A percentile compares a stretch with the other conserved stretches of the same genome.
These are phyloP conservation scores for Aspergillus asperescens DNA, from an alignment of 495 filamentous ascomycete species.

Conservation along the genomic window DNA sequence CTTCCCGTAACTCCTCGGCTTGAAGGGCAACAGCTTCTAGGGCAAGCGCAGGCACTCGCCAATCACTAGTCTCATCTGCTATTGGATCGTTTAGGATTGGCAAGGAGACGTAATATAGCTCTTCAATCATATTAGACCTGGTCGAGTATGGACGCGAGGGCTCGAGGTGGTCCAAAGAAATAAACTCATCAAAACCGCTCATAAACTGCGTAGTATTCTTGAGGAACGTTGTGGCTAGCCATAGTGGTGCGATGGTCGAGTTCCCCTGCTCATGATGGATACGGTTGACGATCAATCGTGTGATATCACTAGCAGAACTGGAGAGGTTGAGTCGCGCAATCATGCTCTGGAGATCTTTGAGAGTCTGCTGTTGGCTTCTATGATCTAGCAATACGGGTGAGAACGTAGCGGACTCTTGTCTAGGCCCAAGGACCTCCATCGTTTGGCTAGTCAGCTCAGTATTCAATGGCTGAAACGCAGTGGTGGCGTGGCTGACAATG, in stretches of 20 bases:
- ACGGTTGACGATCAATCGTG: slow-evolving; percentile 54
- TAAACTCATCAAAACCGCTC: slow-evolving; percentile 59
- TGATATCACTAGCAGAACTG: slow-evolving; percentile 40
- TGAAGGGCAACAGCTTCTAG: slow-evolving; percentile 70
- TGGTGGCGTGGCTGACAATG: slow-evolving; percentile 29
- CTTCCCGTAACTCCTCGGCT: slow-evolving; percentile 56
- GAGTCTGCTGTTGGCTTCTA: slow-evolving; percentile 58
- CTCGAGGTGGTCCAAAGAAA: slow-evolving; percentile 44
- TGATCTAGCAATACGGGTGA: slow-evolving; percentile 58
- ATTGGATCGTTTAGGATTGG: slow-evolving; percentile 50
- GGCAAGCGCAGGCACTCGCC: slow-evolving; percentile 64
- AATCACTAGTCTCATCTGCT: slow-evolving; percentile 54
- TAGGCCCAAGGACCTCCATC: slow-evolving; percentile 22
- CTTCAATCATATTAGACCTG: slow-evolving; percentile 58
- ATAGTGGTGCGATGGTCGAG: slow-evolving; percentile 64
- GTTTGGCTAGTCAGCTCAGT: slow-evolving; percentile 18
- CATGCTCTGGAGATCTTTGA: slow-evolving; percentile 46
- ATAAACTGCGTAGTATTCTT: slow-evolving; percentile 44
- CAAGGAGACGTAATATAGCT: slow-evolving; percentile 75
- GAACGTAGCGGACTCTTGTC: slow-evolving; percentile 40
- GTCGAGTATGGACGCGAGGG: slow-evolving; percentile 30
- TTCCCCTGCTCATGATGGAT: slow-evolving; percentile 50
- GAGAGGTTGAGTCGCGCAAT: slow-evolving; percentile 36
- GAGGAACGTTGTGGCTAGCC: slow-evolving; percentile 73
- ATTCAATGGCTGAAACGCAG: slow-evolving; percentile 26